Base-by-base conservation (phyloP, 164 flowering plant species). In the Liriodendron chinense region DNA sequence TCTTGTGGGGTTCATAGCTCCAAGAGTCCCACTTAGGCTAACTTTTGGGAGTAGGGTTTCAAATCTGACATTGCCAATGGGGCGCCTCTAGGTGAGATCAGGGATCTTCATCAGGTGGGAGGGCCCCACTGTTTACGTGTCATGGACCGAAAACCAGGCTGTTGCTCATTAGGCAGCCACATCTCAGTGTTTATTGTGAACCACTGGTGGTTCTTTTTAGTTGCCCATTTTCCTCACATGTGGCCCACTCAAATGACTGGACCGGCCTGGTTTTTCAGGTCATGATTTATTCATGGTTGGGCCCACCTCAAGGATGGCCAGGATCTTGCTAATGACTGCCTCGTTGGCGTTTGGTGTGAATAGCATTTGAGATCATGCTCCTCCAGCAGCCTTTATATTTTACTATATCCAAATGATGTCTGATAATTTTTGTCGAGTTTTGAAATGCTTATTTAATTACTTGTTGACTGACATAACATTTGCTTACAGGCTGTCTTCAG, bases 401-500 rank as follows among this genome's bases (percentile, higher is more conserved):
- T 7, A 34, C 43, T 34, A 34, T 34, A 34, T 34, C 43, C 43
- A 34, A 34, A 34, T 34, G 43, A 34, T 34, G 7, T 34, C 43
- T 34, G 43, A 34, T 34, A 34, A 34, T 34, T 34, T 34, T 34
- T 34, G 43, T 34, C 7, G 7, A 34, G 18, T 67, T 67, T 26
- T 1, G 25, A 16, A 59, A 64, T 71, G n/a, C 62, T 72, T 64
- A 9, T 34, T 22, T 75, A 57, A 10, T 76, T 74, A 61, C 16
- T 24, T 57, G 62, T 53, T 20, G 20, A 68, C 70, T 79, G 59
- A 80, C 43, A 43, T n/a, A 62, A 34, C 64, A 13, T 70, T 72
- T 77, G 82, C 24, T 82, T 57, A 70, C 86, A 96, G 99, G 90
- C 83, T 96, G 79, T 96, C 99, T 66, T 76, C 92, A 53, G 83